Percentiles rank a stretch among this genome's conserved stretches.
These are phyloP conservation scores for Stephania yunnanensis DNA, from an alignment of 164 flowering plant species.

Conservation along the genomic window DNA sequence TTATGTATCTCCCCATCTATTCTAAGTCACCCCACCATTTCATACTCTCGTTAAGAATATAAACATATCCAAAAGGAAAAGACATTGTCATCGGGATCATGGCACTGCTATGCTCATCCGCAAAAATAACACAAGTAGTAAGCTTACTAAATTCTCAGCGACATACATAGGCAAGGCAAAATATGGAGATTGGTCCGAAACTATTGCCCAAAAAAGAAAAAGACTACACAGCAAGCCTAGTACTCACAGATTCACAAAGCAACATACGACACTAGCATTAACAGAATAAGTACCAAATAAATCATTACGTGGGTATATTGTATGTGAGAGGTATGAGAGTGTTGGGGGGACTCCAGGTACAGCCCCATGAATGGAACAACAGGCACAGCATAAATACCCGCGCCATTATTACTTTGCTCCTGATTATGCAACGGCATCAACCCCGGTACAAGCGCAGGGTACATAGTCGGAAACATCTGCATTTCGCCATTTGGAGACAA, in stretches of 20 bases:
- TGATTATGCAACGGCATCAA: conserved; percentile 37
- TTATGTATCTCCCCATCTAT: no score
- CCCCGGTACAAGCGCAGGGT: conserved; percentile 59
- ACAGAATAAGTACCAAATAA: background rate
- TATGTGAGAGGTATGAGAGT: conserved; percentile 81
- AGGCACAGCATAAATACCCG: conserved; percentile 91
- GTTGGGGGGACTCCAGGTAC: conserved; percentile 54
- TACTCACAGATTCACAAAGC: background rate
- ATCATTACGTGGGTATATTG: conserved; percentile 72
- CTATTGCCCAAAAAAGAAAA: background rate
- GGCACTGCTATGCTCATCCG: no score
- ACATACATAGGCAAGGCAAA: background rate
- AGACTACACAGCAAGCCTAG: background rate
- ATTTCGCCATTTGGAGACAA: conserved; percentile 32
- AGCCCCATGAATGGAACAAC: conserved; percentile 45
- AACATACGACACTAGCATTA: background rate
- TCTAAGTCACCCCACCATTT: no score
- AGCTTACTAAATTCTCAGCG: no score
- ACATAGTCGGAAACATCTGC: conserved; percentile 57
- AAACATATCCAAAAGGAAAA: no score
- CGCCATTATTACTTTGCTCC: conserved; percentile 63
- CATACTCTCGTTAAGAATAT: no score
- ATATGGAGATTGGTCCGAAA: background rate
- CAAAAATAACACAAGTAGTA: no score
- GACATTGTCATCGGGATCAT: no score